Evolutionary conservation across 179 eudicot genomes (phyloP), one percentile per base, ranked within the genome.

Genomic region (Spinacia oleracea): DNA sequence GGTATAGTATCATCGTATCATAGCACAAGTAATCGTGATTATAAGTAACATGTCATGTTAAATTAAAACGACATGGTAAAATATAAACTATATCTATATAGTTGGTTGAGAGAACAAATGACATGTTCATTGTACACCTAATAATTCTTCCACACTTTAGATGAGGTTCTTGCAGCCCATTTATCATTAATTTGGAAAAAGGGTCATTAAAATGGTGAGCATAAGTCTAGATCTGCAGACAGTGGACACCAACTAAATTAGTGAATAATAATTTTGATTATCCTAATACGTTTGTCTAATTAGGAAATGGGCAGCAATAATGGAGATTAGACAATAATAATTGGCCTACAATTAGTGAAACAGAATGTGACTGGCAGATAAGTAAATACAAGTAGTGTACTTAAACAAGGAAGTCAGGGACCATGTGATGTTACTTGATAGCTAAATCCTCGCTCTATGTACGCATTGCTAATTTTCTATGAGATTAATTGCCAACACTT

Each of bases 241-340:
- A 70, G n/a, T 43, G 43, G 31, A 25, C 74, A 45, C 43, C 68
- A 55, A 51, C 74, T 15, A 46, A 38, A 32, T 38, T 74, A 68
- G 56, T 25, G 53, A 70, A 45, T 70, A 73, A 23, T 34, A 53
- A 53, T 29, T 55, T 34, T 55, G 8, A 35, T 53, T 32, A 73
- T 21, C 64, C 63, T 51, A 73, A 55, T 53, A 10, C 20, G 46
- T 73, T 73, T 34, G 64, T 53, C 29, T 21, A 73, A 43, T 32
- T 34, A 64, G 14, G 18, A 45, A 23, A 76, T 43, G 56, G 29
- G 65, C n/a, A 29, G 46, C 72, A 79, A 72, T 65, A 59, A 81
- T 76, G 16, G 48, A 45, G 72, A 38, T 62, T 18, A 76, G 38
- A 4, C 12, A 43, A 12, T 27, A 70, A 70, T 70, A 45, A 45